A percentile compares a stretch with the other conserved stretches of the same genome.
phyloP scores from a whole-genome alignment of 2,329 filamentous ascomycete genomes.

The Exophiala sp. region DNA sequence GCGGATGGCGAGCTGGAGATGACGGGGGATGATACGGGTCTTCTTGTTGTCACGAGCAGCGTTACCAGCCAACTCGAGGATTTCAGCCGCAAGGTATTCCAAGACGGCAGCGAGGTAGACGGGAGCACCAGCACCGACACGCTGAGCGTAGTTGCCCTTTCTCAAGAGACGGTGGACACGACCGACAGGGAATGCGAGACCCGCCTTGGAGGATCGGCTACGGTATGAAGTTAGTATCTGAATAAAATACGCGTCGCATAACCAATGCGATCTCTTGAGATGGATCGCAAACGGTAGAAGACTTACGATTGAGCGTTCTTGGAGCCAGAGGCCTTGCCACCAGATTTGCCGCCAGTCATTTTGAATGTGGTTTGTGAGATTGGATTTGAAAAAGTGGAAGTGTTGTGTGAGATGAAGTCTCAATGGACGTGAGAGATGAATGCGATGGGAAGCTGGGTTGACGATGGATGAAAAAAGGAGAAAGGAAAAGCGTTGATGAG shows the following conservation, averaged over 20 bases:
- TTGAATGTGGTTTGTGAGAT: slow-evolving; percentile 60
- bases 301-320: slow-evolving; percentile 99
- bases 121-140: slow-evolving; percentile 95
- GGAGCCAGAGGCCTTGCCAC: slow-evolving; percentile 97
- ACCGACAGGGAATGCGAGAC: slow-evolving; percentile 97
- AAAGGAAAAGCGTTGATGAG: slow-evolving; percentile 30
- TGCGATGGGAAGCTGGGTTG: slow-evolving; percentile 29
- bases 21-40: slow-evolving; percentile 99
- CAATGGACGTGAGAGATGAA: slow-evolving; percentile 28
- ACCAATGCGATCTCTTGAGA: slow-evolving; percentile 35
- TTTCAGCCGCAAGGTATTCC: slow-evolving; percentile 97
- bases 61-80: slow-evolving; percentile 97
- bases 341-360: slow-evolving; percentile 99
- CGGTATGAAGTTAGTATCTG: background rate
- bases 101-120: slow-evolving; percentile 97
- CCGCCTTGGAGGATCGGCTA: slow-evolving; percentile 98
- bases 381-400: slow-evolving; percentile 38
- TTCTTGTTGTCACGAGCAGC: slow-evolving; percentile 99
- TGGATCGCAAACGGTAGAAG: slow-evolving; percentile 3
- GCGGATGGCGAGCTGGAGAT: slow-evolving; percentile 97
- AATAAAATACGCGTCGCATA: too few species aligned
- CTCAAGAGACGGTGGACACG: slow-evolving; percentile 98
- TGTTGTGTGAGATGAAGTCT: slow-evolving; percentile 30
- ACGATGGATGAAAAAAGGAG: slow-evolving; percentile 33
- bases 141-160: slow-evolving; percentile 99